A percentile compares a stretch with the other conserved stretches of the same genome.
These are phyloP conservation scores for Neurospora sp. DNA, from an alignment of 495 filamentous ascomycete species.

Conservation along the genomic window DNA sequence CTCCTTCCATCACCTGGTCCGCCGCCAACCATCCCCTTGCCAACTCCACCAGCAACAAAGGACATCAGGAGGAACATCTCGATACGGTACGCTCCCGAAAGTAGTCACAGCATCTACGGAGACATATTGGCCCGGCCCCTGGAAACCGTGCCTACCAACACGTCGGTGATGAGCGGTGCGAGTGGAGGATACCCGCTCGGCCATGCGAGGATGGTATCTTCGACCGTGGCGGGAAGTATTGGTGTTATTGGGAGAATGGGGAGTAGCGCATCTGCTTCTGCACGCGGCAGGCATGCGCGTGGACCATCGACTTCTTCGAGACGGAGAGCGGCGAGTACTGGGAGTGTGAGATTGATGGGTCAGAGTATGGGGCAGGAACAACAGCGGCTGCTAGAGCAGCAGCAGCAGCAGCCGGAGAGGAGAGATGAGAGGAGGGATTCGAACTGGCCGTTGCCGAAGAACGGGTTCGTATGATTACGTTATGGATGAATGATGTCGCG, in stretches of 20 bases:
- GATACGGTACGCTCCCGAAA: not conserved
- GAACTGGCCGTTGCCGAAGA: conserved; percentile 5
- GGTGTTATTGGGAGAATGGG: not conserved
- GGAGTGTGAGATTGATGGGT: not conserved
- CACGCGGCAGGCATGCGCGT: not conserved
- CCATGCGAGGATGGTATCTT: not conserved
- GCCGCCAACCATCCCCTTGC: not conserved
- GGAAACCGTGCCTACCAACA: not conserved
- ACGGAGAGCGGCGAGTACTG: not conserved
- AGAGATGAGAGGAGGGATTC: not conserved
- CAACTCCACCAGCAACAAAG: not conserved
- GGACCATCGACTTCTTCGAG: not conserved
- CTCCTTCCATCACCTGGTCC: not conserved
- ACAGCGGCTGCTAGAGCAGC: too few species aligned
- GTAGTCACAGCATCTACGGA: not conserved
- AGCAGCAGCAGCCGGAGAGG: not conserved
- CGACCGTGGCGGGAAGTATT: not conserved
- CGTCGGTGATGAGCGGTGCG: not conserved
- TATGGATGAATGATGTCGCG: too few species aligned
- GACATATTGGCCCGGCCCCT: conserved; percentile 1
- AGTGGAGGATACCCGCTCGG: not conserved
- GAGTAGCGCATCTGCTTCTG: not conserved
- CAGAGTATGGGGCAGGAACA: not conserved
- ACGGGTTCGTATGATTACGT: not conserved
- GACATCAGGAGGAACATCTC: not conserved